Base-by-base conservation (phyloP, 768 basidiomycete species). In the Termitomyces eurrhizus region DNA sequence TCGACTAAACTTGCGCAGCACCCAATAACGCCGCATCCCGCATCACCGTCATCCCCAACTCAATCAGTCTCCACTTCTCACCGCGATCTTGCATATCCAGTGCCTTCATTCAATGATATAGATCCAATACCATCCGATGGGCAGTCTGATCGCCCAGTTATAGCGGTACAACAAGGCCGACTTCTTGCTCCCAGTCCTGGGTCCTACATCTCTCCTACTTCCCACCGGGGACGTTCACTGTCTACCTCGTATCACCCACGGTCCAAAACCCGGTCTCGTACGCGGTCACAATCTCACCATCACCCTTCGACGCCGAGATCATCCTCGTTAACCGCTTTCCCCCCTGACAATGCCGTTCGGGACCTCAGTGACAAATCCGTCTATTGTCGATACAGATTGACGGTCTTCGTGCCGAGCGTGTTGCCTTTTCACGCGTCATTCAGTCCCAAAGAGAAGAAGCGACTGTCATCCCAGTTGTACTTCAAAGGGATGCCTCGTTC, bases 311-410 rank as follows among this genome's bases (percentile, higher is more conserved):
- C 41, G 24, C 26, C 42, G 7, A 12, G 37, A 41, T 45, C 21
- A 16, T 33, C 36, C 16, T 52, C 49, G 14, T n/a, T n/a, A 2
- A 21, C 32, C 7, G 26, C 56, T 14, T 32, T 29, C 4, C 24
- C 59, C 16, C 1, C 13, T 12, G 26, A 41, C 12, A 45, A 29
- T 45, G 24, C 54, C 3, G 24, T 65, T 29, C 58, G 56, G 2
- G 60, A 56, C 32, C 68, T 79, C 18, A 69, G 74, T 53, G 67
- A 26, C 74, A 77, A 52, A 69, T 80, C 42, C 68, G 64, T 11
- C 56, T 56, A 0, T 68, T 78, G 60, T 68, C 69, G 3, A 53
- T 68, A 14, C 69, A 71, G 37, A 67, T 75, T 33, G 73, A 77
- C 7, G 68, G 65, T 7, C 70, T 78, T 42, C 67, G 66, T 44